Conservation (phyloP, 805 yeast species). For the Zygoascus biomembranicola region DNA sequence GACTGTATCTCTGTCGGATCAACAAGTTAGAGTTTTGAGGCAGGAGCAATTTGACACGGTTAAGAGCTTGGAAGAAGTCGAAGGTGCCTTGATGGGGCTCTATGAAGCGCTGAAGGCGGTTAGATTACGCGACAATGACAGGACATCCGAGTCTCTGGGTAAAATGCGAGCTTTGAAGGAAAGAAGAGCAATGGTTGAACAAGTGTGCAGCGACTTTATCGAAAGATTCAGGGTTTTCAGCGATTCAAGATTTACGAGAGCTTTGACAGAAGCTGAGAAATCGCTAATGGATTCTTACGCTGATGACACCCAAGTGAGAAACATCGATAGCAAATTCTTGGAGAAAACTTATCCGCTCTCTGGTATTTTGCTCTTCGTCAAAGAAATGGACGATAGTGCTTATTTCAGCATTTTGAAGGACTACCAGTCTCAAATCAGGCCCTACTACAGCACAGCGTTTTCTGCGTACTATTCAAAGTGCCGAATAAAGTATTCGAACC, state of each 20-base stretch:
- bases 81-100: slow-evolving; percentile 46
- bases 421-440: slow-evolving; percentile 33
- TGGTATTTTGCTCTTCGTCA: slow-evolving; percentile 49
- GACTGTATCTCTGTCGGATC: slow-evolving; percentile 59
- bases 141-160: slow-evolving; percentile 21
- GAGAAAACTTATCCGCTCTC: slow-evolving; percentile 30
- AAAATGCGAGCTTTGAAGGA: slow-evolving; percentile 63
- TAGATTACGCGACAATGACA: slow-evolving; percentile 31
- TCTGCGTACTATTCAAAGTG: slow-evolving; percentile 24
- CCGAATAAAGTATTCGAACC: slow-evolving; percentile 14
- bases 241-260: slow-evolving; percentile 34
- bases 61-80: slow-evolving; percentile 40
- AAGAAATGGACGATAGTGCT: slow-evolving; percentile 43
- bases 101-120: slow-evolving; percentile 60
- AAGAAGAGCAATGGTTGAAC: slow-evolving; percentile 52
- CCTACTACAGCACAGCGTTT: slow-evolving; percentile 31
- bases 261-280: slow-evolving; percentile 11
- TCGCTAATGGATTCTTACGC: slow-evolving; percentile 4
- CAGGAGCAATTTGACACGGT: slow-evolving; percentile 42
- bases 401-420: slow-evolving; percentile 36
- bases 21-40: slow-evolving; percentile 41
- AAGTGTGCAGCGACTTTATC: slow-evolving; percentile 44
- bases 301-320: slow-evolving; percentile 11
- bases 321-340: slow-evolving; percentile 20
- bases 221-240: slow-evolving; percentile 38